Conservation (phyloP, 169 alveolate species). For the Cardiosporidium cionae region DNA sequence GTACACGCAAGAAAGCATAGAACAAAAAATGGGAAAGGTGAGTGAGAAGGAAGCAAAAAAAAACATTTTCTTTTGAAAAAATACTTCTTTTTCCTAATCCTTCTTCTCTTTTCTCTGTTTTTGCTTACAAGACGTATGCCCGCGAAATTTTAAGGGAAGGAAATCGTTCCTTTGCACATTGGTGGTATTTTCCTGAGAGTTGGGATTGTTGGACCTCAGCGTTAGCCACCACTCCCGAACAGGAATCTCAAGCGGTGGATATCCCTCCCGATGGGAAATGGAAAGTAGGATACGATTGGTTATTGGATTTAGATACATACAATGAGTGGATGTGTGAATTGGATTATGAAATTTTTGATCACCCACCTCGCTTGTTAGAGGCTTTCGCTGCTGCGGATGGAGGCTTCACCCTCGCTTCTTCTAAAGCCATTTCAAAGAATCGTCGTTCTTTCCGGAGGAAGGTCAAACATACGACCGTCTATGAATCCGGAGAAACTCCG, state of each 20-base stretch:
- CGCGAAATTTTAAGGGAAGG: neutral
- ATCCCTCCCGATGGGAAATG: neutral
- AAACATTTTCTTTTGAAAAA: no score
- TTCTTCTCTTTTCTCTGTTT: no score
- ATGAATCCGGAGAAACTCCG: no score
- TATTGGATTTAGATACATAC: neutral
- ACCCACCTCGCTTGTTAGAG: neutral
- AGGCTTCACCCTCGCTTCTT: no score
- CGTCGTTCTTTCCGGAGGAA: no score
- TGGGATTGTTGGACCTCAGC: neutral
- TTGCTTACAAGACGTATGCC: no score
- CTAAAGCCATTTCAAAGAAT: no score
- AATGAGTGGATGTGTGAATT: slow-evolving; percentile 7
- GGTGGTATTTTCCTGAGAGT: slow-evolving; percentile 11
- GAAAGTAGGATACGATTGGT: slow-evolving; percentile 1
- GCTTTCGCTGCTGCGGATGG: neutral
- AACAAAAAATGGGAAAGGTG: no score
- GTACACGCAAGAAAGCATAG: no score
- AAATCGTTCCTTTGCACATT: neutral
- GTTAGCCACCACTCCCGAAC: neutral
- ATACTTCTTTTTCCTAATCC: no score
- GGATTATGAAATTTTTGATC: slow-evolving; percentile 1
- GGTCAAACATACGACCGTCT: no score
- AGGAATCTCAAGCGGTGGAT: neutral
- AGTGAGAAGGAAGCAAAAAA: no score